Conservation (phyloP, 2,329 filamentous ascomycete species). For the Aspergillus versicolor region DNA sequence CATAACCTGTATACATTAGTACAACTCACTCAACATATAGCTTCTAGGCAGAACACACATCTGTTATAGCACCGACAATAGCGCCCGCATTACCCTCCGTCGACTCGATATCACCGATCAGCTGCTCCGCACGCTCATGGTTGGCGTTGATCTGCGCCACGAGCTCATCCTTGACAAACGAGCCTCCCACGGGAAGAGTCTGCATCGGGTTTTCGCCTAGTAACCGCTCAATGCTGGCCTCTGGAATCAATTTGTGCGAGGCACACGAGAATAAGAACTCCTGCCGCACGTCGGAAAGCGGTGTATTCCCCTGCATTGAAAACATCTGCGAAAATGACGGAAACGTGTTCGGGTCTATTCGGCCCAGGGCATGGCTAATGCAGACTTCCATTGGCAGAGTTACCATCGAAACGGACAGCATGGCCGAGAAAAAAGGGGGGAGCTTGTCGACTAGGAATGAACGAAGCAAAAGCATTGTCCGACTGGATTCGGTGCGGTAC, state of each 20-base stretch:
- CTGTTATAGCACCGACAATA: slow-evolving; percentile 73
- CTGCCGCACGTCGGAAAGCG: slow-evolving; percentile 67
- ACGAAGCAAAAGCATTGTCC: slow-evolving; percentile 69
- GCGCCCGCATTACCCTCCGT: slow-evolving; percentile 91
- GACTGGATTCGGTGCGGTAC: slow-evolving; percentile 63
- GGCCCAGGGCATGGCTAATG: slow-evolving; percentile 64
- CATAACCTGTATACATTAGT: slow-evolving; percentile 43
- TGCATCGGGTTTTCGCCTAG: slow-evolving; percentile 83
- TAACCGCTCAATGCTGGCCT: slow-evolving; percentile 73
- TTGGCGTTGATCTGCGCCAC: slow-evolving; percentile 76
- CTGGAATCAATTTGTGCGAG: slow-evolving; percentile 78
- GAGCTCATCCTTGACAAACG: slow-evolving; percentile 72
- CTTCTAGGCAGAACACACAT: slow-evolving; percentile 49
- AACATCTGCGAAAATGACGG: slow-evolving; percentile 66
- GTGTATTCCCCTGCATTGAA: slow-evolving; percentile 58
- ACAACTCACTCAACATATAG: background rate
- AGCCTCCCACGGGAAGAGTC: slow-evolving; percentile 64
- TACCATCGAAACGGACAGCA: slow-evolving; percentile 59
- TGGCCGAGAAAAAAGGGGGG: slow-evolving; percentile 59
- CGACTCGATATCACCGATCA: slow-evolving; percentile 79
- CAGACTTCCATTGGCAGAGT: slow-evolving; percentile 62
- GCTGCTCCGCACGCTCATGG: slow-evolving; percentile 69
- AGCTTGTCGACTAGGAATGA: slow-evolving; percentile 82
- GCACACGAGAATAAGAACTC: slow-evolving; percentile 90
- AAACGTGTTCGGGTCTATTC: slow-evolving; percentile 62